Evolutionary conservation across 2,329 filamentous ascomycete species (phyloP).

Genomic region (Metarhizium anisopliae): DNA sequence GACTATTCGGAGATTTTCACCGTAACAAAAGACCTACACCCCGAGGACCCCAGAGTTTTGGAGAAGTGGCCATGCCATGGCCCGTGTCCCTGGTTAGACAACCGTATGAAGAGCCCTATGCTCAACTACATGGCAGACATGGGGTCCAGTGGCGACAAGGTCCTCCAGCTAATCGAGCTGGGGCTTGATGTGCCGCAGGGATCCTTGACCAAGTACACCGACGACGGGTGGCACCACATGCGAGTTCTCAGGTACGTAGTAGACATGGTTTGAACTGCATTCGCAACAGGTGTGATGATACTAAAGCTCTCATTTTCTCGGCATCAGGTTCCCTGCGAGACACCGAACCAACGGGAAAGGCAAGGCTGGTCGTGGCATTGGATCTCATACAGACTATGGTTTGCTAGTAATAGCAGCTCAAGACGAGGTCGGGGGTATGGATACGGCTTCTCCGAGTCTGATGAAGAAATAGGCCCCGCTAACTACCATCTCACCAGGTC

Average conservation of each 20-base stretch:
- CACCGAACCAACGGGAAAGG: conserved; percentile 37
- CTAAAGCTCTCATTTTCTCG: neutral
- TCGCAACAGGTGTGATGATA: neutral
- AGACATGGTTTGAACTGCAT: neutral
- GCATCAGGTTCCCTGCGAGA: conserved; percentile 20
- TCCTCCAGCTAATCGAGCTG: conserved; percentile 36
- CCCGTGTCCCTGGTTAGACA: conserved; percentile 37
- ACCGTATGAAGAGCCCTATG: conserved; percentile 30
- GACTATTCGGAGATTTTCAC: conserved; percentile 46
- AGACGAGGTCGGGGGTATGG: conserved; percentile 36
- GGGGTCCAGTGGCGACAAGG: conserved; percentile 30
- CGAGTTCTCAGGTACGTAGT: conserved; percentile 31
- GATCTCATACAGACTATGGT: conserved; percentile 43
- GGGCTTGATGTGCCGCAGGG: conserved; percentile 31
- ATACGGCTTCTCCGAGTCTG: conserved; percentile 1
- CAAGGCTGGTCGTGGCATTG: conserved; percentile 39
- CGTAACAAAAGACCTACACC: conserved; percentile 36
- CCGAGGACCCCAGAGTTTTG: conserved; percentile 28
- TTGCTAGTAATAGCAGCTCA: conserved; percentile 41
- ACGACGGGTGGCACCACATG: conserved; percentile 44
- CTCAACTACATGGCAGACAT: conserved; percentile 31
- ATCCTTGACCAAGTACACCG: conserved; percentile 30
- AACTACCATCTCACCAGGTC: conserved; percentile 14
- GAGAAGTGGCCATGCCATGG: conserved; percentile 40
- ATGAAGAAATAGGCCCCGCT: neutral